phyloP scores from a whole-genome alignment of 2,329 filamentous ascomycete species.

The Penicillium sp. region DNA sequence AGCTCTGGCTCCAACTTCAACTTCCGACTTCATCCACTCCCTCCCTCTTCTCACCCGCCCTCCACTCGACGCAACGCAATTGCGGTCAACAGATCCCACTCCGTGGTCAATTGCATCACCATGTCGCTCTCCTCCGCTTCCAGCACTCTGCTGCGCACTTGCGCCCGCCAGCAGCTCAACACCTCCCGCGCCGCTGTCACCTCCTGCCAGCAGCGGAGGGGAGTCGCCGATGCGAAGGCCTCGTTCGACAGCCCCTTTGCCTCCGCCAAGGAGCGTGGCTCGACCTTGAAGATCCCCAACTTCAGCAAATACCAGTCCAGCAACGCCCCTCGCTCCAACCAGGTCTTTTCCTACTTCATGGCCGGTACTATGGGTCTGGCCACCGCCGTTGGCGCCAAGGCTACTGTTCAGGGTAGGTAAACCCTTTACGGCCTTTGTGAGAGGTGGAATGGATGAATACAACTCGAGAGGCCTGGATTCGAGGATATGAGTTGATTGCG shows the following conservation, averaged over 20 bases:
- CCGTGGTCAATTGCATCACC: constrained; percentile 33
- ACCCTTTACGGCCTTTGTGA: constrained; percentile 3
- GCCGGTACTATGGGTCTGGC: constrained; percentile 92
- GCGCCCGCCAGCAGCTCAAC: constrained; percentile 51
- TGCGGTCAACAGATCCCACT: constrained; percentile 37
- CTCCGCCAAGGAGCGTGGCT: constrained; percentile 45
- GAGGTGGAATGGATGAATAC: not conserved
- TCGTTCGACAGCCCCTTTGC: constrained; percentile 60
- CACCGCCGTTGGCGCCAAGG: constrained; percentile 91
- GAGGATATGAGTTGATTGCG: not conserved
- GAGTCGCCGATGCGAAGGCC: constrained; percentile 43
- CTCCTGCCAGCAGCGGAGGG: constrained; percentile 47
- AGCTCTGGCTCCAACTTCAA: constrained; percentile 45
- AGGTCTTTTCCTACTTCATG: constrained; percentile 97
- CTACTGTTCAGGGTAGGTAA: constrained; percentile 89
- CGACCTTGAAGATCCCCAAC: constrained; percentile 76
- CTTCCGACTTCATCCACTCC: constrained; percentile 41
- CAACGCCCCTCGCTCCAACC: constrained; percentile 69
- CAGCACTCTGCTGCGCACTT: constrained; percentile 67
- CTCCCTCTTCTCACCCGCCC: constrained; percentile 31
- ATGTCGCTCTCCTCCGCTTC: constrained; percentile 65
- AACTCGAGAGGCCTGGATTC: not conserved
- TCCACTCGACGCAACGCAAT: constrained; percentile 30
- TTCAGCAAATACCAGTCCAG: constrained; percentile 85
- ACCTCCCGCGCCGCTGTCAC: constrained; percentile 45